Conservation (phyloP, 768 basidiomycete genomes). For the Sistotremastrum suecicum region DNA sequence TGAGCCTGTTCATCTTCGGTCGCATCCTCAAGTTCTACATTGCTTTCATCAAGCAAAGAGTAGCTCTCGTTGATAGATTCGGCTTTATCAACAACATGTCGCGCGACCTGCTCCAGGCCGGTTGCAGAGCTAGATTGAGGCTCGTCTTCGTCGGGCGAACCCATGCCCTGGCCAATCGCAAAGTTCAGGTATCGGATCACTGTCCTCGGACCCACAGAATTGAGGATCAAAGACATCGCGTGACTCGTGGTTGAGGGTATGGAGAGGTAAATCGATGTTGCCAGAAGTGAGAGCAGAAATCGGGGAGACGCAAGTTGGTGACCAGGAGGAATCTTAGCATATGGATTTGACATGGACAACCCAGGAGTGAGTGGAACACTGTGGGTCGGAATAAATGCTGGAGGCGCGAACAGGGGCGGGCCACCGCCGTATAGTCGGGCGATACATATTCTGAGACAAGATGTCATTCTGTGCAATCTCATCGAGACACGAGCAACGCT, state of each 20-base stretch:
- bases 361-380: conserved; percentile 57
- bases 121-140: conserved; percentile 37
- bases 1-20: conserved; percentile 19
- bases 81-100: not conserved
- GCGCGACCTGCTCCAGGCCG: conserved; percentile 46
- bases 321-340: conserved; percentile 25
- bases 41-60: not conserved
- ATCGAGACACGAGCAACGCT: conserved; percentile 19
- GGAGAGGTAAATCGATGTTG: conserved; percentile 76
- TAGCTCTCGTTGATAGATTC: not conserved
- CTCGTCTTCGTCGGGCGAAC: conserved; percentile 25
- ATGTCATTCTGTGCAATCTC: not conserved
- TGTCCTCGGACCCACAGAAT: conserved; percentile 67
- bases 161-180: conserved; percentile 59
- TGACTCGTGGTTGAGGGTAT: conserved; percentile 65
- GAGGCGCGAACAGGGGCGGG: conserved; percentile 55
- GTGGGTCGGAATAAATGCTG: conserved; percentile 48
- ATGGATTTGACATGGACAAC: conserved; percentile 25
- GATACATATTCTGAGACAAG: conserved; percentile 53
- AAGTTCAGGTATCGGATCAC: conserved; percentile 67
- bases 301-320: conserved; percentile 68
- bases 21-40: conserved; percentile 9
- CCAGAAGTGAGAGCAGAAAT: conserved; percentile 75
- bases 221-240: conserved; percentile 55
- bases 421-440: conserved; percentile 80